Percentiles rank a stretch among this genome's conserved stretches.
These are phyloP conservation scores for Echria macrotheca DNA, from an alignment of 495 filamentous ascomycete genomes.

Conservation along the genomic window DNA sequence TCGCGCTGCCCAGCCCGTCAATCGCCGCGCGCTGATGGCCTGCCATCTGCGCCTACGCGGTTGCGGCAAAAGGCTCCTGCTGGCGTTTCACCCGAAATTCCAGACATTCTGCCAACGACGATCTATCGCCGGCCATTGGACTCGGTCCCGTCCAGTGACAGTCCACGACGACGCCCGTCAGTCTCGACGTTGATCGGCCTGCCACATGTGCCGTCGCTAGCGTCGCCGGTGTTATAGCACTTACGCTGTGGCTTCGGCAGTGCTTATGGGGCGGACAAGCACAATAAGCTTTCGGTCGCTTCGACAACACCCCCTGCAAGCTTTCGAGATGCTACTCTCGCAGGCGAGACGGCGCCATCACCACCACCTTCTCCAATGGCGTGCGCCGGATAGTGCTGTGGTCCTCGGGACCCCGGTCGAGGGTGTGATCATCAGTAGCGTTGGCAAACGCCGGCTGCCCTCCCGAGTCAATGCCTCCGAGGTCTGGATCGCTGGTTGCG, in stretches of 20 bases:
- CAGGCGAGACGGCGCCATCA: constrained; percentile 8
- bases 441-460: background rate
- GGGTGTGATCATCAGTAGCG: constrained; percentile 1
- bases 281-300: no score
- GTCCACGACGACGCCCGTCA: no score
- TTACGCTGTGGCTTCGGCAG: no score
- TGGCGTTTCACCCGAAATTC: constrained; percentile 10
- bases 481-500: constrained; percentile 9
- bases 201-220: no score
- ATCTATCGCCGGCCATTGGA: constrained; percentile 2
- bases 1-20: no score
- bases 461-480: constrained; percentile 7
- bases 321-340: background rate
- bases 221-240: no score
- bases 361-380: constrained; percentile 11
- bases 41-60: no score
- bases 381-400: constrained; percentile 5
- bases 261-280: no score
- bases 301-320: background rate
- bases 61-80: background rate
- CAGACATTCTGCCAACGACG: constrained; percentile 6
- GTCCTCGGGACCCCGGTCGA: constrained; percentile 4
- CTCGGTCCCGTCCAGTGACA: no score
- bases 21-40: no score
- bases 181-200: no score